phyloP scores from a whole-genome alignment of 2,329 filamentous ascomycete species.

The Xylariales sp. region DNA sequence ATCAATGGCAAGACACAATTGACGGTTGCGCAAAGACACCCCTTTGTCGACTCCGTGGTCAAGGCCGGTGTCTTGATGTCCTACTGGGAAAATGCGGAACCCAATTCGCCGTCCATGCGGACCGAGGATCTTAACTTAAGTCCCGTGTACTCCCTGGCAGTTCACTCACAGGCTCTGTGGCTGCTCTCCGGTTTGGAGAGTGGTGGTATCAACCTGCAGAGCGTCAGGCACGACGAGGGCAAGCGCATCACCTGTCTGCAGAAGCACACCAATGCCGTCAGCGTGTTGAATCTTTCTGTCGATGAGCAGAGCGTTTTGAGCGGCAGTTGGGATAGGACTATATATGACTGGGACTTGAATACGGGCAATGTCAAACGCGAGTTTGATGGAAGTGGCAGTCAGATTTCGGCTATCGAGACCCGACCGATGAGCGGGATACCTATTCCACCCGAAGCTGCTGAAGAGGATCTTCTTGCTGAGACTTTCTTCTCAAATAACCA shows the following conservation, averaged over 20 bases:
- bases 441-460: constrained; percentile 66
- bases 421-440: constrained; percentile 72
- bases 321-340: constrained; percentile 93
- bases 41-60: constrained; percentile 94
- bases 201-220: constrained; percentile 88
- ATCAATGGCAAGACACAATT: constrained; percentile 91
- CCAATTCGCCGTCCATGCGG: constrained; percentile 32
- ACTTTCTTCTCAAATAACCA: constrained; percentile 76
- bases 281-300: constrained; percentile 73
- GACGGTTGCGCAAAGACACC: constrained; percentile 92
- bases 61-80: constrained; percentile 93
- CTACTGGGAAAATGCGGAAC: constrained; percentile 98
- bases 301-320: constrained; percentile 87
- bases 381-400: constrained; percentile 73
- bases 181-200: constrained; percentile 85
- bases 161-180: constrained; percentile 88
- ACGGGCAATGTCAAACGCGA: constrained; percentile 71
- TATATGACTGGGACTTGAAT: constrained; percentile 93
- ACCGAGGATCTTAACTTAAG: constrained; percentile 65
- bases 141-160: constrained; percentile 89
- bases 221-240: constrained; percentile 89
- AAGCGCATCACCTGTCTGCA: constrained; percentile 79
- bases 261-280: constrained; percentile 87
- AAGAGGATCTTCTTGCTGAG: constrained; percentile 54
- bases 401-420: constrained; percentile 85